These are phyloP conservation scores for Phytopythium helicoides DNA, from an alignment of 352 stramenopile genomes.

Conservation along the genomic window DNA sequence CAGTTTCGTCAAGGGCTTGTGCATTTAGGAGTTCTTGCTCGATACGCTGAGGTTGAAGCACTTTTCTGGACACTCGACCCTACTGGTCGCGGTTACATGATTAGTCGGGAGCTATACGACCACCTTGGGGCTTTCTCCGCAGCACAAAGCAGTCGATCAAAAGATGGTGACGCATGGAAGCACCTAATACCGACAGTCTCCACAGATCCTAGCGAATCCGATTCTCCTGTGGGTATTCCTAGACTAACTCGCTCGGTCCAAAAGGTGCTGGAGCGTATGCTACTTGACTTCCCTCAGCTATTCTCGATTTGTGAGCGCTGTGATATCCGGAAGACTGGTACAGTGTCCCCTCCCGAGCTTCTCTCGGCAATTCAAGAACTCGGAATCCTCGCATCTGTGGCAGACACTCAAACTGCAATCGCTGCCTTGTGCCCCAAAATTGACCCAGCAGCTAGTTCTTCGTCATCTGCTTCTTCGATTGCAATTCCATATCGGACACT, in stretches of 20 bases:
- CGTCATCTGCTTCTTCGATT: slow-evolving; percentile 13
- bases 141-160: slow-evolving; percentile 6
- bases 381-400: slow-evolving; percentile 51
- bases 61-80: slow-evolving; percentile 79
- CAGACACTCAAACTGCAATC: slow-evolving; percentile 57
- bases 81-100: slow-evolving; percentile 55
- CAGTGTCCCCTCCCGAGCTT: slow-evolving; percentile 42
- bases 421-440: slow-evolving; percentile 33
- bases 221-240: background rate
- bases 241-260: slow-evolving; percentile 52
- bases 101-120: slow-evolving; percentile 58
- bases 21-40: slow-evolving; percentile 53
- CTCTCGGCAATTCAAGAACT: slow-evolving; percentile 56
- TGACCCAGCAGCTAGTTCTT: slow-evolving; percentile 7
- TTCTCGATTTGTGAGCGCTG: slow-evolving; percentile 46
- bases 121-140: slow-evolving; percentile 44
- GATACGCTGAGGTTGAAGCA: slow-evolving; percentile 66
- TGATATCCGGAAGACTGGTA: slow-evolving; percentile 37
- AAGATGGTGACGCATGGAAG: slow-evolving; percentile 4
- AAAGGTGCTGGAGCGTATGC: slow-evolving; percentile 71
- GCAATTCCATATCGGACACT: slow-evolving; percentile 48
- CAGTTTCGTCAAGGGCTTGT: slow-evolving; percentile 75
- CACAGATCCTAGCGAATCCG: slow-evolving; percentile 9
- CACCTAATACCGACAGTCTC: slow-evolving; percentile 29
- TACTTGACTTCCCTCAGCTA: slow-evolving; percentile 38